Evolutionary conservation across 2,329 filamentous ascomycete species (phyloP), one percentile per base, ranked within the genome.

Genomic region (Fusarium denticulatum): DNA sequence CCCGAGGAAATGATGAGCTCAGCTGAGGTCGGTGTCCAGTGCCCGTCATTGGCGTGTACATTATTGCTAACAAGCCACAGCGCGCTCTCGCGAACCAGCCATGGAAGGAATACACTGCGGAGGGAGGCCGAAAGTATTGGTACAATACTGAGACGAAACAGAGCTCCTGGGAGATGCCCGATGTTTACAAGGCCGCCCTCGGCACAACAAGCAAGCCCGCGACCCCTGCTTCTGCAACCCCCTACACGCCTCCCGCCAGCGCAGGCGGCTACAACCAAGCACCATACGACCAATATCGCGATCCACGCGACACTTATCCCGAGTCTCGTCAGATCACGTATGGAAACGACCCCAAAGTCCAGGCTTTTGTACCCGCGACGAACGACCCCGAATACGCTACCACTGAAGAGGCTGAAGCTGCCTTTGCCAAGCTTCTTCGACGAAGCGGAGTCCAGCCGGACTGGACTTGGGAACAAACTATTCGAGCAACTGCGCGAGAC

Each of bases 121-220:
- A 95, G 71, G 93, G 94, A 73, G 96, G 96, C 52, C 91, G 92
- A 78, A 94, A 96, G 80, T 99, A 99, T 84, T 99, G 95, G 93
- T 96, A 95, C 82, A 96, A 99, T 82, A 93, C 92, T 39, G 93
- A 97, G 82, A 95, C 94, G 49, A 95, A 96, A 83, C 89, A 95
- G 84, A 98, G 95, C 81, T 94, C 93, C 37, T 99, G 96, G 96
- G 93, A 95, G 79, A 95, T 97, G 88, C 96, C 96, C 63, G 93
- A 94, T 62, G 90, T 85, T 71, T 95, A 95, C 84, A 94, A 93
- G 80, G 88, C 88, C 76, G 93, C 94, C 68, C 86, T 95, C 65
- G 91, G 91, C 58, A 88, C 90, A 72, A 86, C 86, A 45, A 81
- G 79, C 50, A 82, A 84, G 20, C 82, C 86, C 7, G 80, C 82